A percentile compares a stretch with the other conserved stretches of the same genome.
Evolutionary conservation across 2,329 filamentous ascomycete species (phyloP).

Genomic region (Epichloe sp.): DNA sequence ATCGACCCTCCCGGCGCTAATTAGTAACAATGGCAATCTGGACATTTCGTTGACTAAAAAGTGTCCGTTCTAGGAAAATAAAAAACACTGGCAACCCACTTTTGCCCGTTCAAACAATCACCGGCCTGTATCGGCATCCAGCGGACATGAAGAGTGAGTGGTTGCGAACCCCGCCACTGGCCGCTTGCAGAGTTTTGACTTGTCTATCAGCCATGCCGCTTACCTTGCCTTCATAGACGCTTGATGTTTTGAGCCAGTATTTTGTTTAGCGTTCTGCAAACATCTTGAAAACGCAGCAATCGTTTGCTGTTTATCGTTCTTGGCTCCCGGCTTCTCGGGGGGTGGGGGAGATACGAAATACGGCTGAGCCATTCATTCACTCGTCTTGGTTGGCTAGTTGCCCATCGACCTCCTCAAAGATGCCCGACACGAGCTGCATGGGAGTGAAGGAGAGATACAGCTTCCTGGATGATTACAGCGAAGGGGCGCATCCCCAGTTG

Average conservation of each 20-base stretch:
- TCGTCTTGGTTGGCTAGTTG: no score
- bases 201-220: not conserved
- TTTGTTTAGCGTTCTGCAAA: not conserved
- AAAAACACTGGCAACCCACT: no score
- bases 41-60: conserved; percentile 4
- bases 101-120: conserved; percentile 3
- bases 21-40: not conserved
- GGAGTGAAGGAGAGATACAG: conserved; percentile 22
- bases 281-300: not conserved
- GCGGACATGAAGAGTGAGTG: conserved; percentile 2
- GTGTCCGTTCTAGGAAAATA: not conserved
- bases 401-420: not conserved
- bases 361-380: no score
- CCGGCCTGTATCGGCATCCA: conserved; percentile 9
- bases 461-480: conserved; percentile 38
- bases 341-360: not conserved
- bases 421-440: conserved; percentile 6
- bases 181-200: conserved; percentile 1
- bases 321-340: not conserved
- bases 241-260: not conserved
- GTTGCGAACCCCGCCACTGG: conserved; percentile 1
- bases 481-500: conserved; percentile 36
- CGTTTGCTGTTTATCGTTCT: not conserved
- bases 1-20: not conserved
- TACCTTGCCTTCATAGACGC: not conserved